Evolutionary conservation across 805 yeast species (phyloP), one percentile per base, ranked within the genome.

Genomic region (Saccharomycopsis sp.): DNA sequence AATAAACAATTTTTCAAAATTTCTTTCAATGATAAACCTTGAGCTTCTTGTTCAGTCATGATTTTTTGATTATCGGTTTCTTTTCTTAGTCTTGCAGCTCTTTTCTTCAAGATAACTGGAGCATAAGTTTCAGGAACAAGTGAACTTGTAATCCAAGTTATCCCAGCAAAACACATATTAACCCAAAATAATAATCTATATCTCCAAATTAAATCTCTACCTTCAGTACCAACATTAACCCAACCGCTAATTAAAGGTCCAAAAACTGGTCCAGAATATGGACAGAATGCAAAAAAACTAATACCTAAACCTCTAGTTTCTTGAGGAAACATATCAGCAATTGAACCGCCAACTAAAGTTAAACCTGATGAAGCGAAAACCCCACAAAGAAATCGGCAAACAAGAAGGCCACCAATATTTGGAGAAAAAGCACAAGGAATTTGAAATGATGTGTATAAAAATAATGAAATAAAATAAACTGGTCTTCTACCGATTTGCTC

Each of bases 1-100:
- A 77, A 64, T 45, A 89, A 70, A 66, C 88, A 85, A 20, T 85
- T 75, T 48, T 75, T 72, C 48, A 86, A 54, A 61, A 89, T 68
- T 60, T 89, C 95, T 27, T 66, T 67, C 39, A 85, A 59, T 1
- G 83, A 65, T 60, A 87, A 61, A 40, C 86, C 86, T 59, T 76
- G 78, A 24, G 90, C 93, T 63, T 89, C 97, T 60, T 85, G 94
- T 64, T 85, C 94, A 19, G 97, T 85, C 86, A 87, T 86, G 53
- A 88, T 85, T 60, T 81, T 81, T 49, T 71, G 70, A 59, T 87
- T 81, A 40, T 94, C 94, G 9, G 95, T 82, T 62, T 83, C 84
- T 59, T 77, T 75, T 71, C 95, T 76, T 51, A 85, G 57, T 56
- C 64, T 71, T 47, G 62, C 64, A 19, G 95, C 95, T 59, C 81